Evolutionary conservation across 306 rosid genomes (phyloP).

Genomic region (Malus sieversii): DNA sequence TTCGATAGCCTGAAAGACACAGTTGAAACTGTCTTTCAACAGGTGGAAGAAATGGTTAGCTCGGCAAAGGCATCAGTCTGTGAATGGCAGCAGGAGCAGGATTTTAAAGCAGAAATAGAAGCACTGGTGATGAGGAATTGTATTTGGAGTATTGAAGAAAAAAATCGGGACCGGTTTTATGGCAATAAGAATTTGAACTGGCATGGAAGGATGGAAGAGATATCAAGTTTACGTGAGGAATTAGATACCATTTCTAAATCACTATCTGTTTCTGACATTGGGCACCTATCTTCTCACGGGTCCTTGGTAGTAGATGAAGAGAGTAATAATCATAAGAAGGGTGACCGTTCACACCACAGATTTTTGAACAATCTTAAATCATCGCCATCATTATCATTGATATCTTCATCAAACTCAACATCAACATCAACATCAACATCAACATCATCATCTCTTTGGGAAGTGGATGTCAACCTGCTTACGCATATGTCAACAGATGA

Average conservation of each 20-base stretch:
- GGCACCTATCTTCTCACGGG: constrained; percentile 54
- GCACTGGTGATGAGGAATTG: constrained; percentile 47
- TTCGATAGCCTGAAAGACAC: constrained; percentile 38
- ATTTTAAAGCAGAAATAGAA: constrained; percentile 62
- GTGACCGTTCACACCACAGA: constrained; percentile 40
- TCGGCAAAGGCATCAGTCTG: constrained; percentile 37
- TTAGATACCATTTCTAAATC: constrained; percentile 50
- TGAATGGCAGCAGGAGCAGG: constrained; percentile 63
- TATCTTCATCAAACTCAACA: background rate
- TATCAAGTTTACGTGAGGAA: constrained; percentile 61
- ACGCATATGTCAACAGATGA: constrained; percentile 44
- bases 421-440: background rate
- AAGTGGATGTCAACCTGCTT: constrained; percentile 44
- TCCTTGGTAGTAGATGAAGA: constrained; percentile 59
- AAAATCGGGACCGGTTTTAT: constrained; percentile 22
- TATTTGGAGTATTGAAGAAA: constrained; percentile 44
- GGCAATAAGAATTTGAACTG: constrained; percentile 33
- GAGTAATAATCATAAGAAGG: constrained; percentile 36
- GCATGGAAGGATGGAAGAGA: constrained; percentile 41
- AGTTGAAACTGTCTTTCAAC: constrained; percentile 31
- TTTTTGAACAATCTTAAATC: constrained; percentile 18
- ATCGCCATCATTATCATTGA: background rate
- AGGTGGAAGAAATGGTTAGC: constrained; percentile 33
- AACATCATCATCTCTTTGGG: constrained; percentile 22
- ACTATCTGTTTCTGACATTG: constrained; percentile 45